Evolutionary conservation across 164 flowering plant genomes (phyloP), one percentile per base, ranked within the genome.

Genomic region (Magnolia sinica): DNA sequence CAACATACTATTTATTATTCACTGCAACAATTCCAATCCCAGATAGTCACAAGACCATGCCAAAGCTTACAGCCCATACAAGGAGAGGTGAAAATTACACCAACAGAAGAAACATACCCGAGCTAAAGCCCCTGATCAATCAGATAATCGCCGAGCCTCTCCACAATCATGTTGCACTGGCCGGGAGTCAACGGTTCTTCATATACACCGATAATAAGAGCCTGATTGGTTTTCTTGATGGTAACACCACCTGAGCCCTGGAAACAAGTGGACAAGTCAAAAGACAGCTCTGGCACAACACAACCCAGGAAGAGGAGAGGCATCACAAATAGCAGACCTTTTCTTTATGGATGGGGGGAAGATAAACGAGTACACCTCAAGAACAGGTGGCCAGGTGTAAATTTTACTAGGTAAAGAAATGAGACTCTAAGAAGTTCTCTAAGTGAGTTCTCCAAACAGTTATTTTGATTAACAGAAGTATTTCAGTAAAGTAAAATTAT

Each of bases 131-230:
- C 67, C 67, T 73, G 75, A 31, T 73, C 75, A 61, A 55, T 29
- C 13, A 73, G 75, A 51, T 73, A 73, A 73, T 73, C 75, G 6
- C 75, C 75, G 59, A 73, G 75, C 75, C 76, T 73, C 51, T 73
- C 76, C 7, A 73, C 68, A 18, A 73, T 24, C 76, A 73, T 73
- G 76, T 73, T 73, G 50, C 76, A 73, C 51, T 73, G 76, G 6
- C 76, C 76, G 8, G 76, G 68, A 19, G 76, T 73, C 55, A 73
- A 22, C 14, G 76, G 76, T 50, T 73, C 76, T 14, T 73, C 76
- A 63, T 73, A 73, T 16, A 73, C 19, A 37, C 76, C 76, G 19
- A 73, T 73, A 68, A 73, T 19, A 19, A 73, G 19, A 73, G 76
- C 75, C 16, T 11, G 75, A 23, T 23, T 73, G 22, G 75, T 73